phyloP scores from a whole-genome alignment of 768 basidiomycete genomes.

The Suillus variegatus region DNA sequence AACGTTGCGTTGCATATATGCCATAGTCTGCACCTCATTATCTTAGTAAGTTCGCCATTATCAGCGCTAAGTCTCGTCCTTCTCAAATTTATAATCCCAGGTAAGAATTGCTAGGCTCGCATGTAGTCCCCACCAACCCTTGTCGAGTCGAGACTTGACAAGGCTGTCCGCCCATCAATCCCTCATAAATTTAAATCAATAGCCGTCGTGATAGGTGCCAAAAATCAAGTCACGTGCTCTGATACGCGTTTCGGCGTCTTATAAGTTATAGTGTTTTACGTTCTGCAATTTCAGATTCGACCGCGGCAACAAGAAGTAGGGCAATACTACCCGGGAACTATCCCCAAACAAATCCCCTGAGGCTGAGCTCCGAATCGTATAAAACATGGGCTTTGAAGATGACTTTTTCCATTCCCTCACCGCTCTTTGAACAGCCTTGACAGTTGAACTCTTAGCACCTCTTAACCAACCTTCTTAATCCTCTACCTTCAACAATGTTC shows the following conservation, averaged over 20 bases:
- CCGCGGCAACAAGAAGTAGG: background rate
- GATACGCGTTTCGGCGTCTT: background rate
- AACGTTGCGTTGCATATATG: background rate
- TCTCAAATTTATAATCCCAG: background rate
- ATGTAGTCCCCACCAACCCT: background rate
- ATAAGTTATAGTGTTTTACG: background rate
- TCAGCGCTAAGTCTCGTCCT: background rate
- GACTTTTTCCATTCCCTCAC: background rate
- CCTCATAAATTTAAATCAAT: background rate
- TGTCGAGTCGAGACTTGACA: background rate
- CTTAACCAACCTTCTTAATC: background rate
- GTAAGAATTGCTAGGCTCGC: background rate
- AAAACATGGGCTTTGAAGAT: background rate
- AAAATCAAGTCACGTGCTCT: background rate
- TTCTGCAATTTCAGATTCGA: background rate
- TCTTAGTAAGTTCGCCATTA: background rate
- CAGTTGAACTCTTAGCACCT: background rate
- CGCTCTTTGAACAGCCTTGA: background rate
- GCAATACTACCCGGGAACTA: background rate
- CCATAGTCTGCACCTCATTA: background rate
- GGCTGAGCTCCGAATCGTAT: background rate
- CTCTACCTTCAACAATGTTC: conserved; percentile 1
- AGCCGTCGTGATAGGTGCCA: background rate
- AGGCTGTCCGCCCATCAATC: background rate
- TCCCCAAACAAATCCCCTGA: background rate